These are phyloP conservation scores for Aureobasidium vineae DNA, from an alignment of 2,329 filamentous ascomycete species.

Conservation along the genomic window DNA sequence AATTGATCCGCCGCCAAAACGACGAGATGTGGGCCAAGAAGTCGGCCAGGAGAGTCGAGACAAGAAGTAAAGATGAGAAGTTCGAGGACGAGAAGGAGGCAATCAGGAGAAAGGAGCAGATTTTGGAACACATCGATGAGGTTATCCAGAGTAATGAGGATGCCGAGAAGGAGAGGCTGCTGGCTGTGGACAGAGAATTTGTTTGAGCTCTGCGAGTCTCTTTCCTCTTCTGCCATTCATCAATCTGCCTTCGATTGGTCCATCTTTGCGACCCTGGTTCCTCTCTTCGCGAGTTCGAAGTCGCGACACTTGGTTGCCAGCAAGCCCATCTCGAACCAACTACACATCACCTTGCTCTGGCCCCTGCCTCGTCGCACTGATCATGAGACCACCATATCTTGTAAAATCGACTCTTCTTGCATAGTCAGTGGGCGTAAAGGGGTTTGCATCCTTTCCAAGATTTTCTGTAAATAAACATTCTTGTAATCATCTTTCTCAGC, in stretches of 20 bases:
- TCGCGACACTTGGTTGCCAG: neutral
- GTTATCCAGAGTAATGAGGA: slow-evolving; percentile 22
- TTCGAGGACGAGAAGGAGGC: slow-evolving; percentile 9
- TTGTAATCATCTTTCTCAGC: slow-evolving; percentile 9
- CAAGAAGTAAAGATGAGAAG: neutral
- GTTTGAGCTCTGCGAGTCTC: neutral
- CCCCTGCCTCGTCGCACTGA: neutral
- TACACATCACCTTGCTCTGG: neutral
- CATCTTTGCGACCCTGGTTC: neutral
- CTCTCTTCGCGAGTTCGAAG: neutral
- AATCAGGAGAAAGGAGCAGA: slow-evolving; percentile 14
- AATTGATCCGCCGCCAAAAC: neutral
- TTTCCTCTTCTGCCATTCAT: neutral
- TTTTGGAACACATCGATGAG: slow-evolving; percentile 23
- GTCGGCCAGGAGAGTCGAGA: slow-evolving; percentile 7
- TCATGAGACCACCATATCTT: neutral
- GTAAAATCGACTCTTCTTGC: neutral
- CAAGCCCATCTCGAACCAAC: neutral
- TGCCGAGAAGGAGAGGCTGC: slow-evolving; percentile 16
- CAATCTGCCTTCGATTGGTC: neutral
- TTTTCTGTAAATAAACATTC: slow-evolving; percentile 5
- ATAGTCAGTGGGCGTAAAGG: slow-evolving; percentile 5
- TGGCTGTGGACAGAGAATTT: slow-evolving; percentile 8
- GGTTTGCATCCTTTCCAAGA: neutral
- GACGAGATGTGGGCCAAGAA: slow-evolving; percentile 24